Conservation (phyloP, 2,329 filamentous ascomycete genomes). For the Domatiomyces globalis region DNA sequence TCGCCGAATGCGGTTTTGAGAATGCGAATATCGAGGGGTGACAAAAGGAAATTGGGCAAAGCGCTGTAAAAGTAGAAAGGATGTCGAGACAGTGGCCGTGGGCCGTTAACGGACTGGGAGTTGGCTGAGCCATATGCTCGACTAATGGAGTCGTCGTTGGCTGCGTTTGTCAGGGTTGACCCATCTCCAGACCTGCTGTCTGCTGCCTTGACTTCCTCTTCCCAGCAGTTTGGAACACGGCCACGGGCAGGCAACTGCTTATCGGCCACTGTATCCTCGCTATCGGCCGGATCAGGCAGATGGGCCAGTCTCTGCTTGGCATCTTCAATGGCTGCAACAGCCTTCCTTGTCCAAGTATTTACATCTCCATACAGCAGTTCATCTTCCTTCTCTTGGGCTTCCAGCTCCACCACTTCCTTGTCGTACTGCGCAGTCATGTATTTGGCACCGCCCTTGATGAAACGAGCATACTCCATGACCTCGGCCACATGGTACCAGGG, state of each 20-base stretch:
- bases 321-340: conserved; percentile 57
- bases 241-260: conserved; percentile 30
- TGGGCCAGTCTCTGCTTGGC: conserved; percentile 57
- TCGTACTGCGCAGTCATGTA: conserved; percentile 78
- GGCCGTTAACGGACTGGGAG: conserved; percentile 23
- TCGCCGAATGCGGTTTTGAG: conserved; percentile 76
- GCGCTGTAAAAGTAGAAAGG: conserved; percentile 71
- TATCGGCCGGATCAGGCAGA: conserved; percentile 21
- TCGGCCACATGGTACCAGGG: conserved; percentile 94
- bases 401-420: conserved; percentile 59
- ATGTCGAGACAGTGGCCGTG: conserved; percentile 1
- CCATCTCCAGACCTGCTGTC: not conserved
- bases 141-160: conserved; percentile 40
- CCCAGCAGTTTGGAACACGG: conserved; percentile 5
- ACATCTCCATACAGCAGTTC: conserved; percentile 86
- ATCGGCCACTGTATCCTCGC: conserved; percentile 7
- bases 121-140: conserved; percentile 34
- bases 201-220: conserved; percentile 4
- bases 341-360: conserved; percentile 80
- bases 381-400: conserved; percentile 70
- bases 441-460: conserved; percentile 84
- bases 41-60: conserved; percentile 76
- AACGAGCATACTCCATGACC: conserved; percentile 81
- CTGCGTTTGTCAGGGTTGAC: conserved; percentile 21
- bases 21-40: conserved; percentile 81